Evolutionary conservation across 1,139 yeast genomes (phyloP).

Genomic region (Saccharomyces uvarum): DNA sequence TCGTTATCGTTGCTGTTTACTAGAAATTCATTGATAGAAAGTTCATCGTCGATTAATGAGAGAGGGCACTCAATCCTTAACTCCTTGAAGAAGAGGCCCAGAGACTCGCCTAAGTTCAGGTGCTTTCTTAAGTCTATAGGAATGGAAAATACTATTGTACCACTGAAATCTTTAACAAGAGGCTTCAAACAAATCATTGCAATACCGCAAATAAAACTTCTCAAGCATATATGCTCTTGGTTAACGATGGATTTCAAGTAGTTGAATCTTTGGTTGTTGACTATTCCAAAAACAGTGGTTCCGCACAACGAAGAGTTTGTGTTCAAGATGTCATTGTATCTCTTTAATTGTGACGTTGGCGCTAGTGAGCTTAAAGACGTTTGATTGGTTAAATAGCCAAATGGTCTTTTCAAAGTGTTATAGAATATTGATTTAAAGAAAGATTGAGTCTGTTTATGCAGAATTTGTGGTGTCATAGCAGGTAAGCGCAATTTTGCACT

Average conservation of each 20-base stretch:
- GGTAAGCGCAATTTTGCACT: conserved; percentile 21
- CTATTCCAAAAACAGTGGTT: conserved; percentile 24
- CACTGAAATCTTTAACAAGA: conserved; percentile 15
- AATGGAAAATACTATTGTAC: conserved; percentile 21
- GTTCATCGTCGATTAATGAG: conserved; percentile 18
- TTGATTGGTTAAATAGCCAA: conserved; percentile 9
- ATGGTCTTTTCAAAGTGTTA: conserved; percentile 23
- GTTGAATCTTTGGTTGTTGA: conserved; percentile 15
- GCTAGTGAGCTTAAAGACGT: neutral
- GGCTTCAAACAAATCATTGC: conserved; percentile 26
- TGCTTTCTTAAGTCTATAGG: conserved; percentile 20
- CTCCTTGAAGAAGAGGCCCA: conserved; percentile 23
- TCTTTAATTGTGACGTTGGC: conserved; percentile 4
- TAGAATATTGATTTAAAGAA: conserved; percentile 22
- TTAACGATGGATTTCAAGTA: conserved; percentile 15
- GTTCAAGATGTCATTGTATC: conserved; percentile 8
- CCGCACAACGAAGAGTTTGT: conserved; percentile 19
- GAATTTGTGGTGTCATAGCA: conserved; percentile 20
- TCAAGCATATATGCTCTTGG: conserved; percentile 19
- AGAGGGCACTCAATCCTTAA: conserved; percentile 25
- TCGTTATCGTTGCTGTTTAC: conserved; percentile 4
- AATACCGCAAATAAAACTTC: conserved; percentile 24
- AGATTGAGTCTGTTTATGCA: conserved; percentile 24
- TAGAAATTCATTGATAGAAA: conserved; percentile 5
- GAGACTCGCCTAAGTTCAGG: conserved; percentile 8